Conservation (phyloP, 345 rosid genomes). For the Euphorbia pulcherrima region DNA sequence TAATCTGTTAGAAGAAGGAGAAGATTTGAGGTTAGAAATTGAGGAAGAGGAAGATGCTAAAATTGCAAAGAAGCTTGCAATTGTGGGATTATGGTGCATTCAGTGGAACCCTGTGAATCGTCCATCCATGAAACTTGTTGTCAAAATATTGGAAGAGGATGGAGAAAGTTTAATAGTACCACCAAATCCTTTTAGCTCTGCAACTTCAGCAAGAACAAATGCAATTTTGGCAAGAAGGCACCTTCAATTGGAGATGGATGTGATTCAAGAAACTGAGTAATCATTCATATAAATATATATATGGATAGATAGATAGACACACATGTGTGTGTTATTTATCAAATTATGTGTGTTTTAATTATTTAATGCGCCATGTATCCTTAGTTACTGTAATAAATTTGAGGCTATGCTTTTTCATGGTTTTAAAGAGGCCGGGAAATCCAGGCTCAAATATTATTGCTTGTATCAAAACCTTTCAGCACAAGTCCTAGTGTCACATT, state of each 20-base stretch:
- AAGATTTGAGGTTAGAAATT: slow-evolving; percentile 1
- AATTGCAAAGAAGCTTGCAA: slow-evolving; percentile 11
- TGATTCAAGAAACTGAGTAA: neutral
- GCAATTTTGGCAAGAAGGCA: neutral
- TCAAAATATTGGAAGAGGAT: slow-evolving; percentile 7
- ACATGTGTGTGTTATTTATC: too few species aligned
- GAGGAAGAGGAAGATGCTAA: slow-evolving; percentile 1
- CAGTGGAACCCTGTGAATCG: slow-evolving; percentile 11
- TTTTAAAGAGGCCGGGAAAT: too few species aligned
- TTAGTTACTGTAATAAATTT: too few species aligned
- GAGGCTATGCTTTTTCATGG: too few species aligned
- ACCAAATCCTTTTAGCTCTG: slow-evolving; percentile 9
- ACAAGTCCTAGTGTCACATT: too few species aligned
- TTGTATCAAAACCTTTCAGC: too few species aligned
- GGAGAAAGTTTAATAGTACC: neutral
- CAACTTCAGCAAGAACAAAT: neutral
- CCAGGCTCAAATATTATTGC: too few species aligned
- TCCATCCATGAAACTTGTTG: slow-evolving; percentile 7
- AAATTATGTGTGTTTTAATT: too few species aligned
- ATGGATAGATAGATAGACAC: too few species aligned
- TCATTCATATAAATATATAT: too few species aligned
- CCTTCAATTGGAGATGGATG: neutral
- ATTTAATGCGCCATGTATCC: too few species aligned
- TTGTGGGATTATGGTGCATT: slow-evolving; percentile 10
- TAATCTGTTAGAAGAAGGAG: slow-evolving; percentile 11